These are phyloP conservation scores for Evernia prunastri DNA, from an alignment of 495 filamentous ascomycete genomes.

Conservation along the genomic window DNA sequence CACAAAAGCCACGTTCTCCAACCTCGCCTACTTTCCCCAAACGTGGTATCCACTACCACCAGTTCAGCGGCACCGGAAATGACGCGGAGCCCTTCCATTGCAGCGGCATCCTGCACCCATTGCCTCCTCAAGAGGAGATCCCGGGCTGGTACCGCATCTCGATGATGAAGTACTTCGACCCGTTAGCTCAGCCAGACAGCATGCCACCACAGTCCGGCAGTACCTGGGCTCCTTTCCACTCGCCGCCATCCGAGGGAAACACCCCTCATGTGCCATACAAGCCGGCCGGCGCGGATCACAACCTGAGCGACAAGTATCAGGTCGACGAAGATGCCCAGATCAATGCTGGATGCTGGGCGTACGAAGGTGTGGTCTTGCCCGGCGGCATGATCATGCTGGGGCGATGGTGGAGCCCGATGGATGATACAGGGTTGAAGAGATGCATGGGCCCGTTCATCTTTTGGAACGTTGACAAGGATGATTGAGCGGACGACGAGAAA, in stretches of 20 bases:
- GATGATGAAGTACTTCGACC: conserved; percentile 33
- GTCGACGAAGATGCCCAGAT: conserved; percentile 15
- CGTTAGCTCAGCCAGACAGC: background rate
- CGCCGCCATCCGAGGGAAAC: background rate
- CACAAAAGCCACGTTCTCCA: background rate
- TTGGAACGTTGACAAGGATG: conserved; percentile 40
- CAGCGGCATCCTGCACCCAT: conserved; percentile 21
- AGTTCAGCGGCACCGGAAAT: conserved; percentile 20
- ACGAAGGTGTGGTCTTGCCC: conserved; percentile 48
- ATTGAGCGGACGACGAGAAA: background rate
- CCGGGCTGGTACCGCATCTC: conserved; percentile 41
- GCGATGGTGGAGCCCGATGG: conserved; percentile 37
- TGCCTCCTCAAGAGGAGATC: conserved; percentile 30
- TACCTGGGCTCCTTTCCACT: background rate
- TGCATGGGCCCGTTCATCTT: conserved; percentile 48
- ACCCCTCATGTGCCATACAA: background rate
- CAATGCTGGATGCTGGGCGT: conserved; percentile 31
- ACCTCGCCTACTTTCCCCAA: conserved; percentile 2
- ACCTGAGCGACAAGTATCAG: background rate
- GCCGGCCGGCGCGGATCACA: background rate
- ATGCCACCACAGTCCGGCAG: conserved; percentile 2
- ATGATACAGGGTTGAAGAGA: conserved; percentile 22
- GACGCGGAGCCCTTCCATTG: conserved; percentile 21
- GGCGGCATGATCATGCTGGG: conserved; percentile 44
- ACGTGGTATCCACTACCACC: conserved; percentile 19